Base-by-base conservation (phyloP, 164 flowering plant genomes). In the Tetracentron sinense region DNA sequence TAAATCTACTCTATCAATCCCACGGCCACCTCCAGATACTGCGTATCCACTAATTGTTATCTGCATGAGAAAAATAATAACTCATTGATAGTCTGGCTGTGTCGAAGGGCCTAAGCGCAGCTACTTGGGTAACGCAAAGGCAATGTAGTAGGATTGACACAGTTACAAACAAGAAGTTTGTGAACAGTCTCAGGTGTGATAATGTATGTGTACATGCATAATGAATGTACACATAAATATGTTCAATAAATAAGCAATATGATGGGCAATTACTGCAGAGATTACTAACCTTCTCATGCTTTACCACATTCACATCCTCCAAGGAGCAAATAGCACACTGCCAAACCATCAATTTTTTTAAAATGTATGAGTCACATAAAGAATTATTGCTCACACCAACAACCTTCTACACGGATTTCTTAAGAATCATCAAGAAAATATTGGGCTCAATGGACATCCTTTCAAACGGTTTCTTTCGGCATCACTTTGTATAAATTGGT, bases 21-120 rank as follows among this genome's bases (percentile, higher is more conserved):
- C 98, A 56, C 97, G 94, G 17, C 98, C 97, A 64, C 96, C 97
- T 69, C 98, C 97, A 52, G 98, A 79, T 42, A 65, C 89, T n/a
- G 97, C 98, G 74, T 93, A 93, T 38, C 98, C 98, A 73, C 81
- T 75, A 11, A 93, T 68, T 7, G 68, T 85, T 65, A 87, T 62
- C 97, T 93, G 85, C 59, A 72, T 6, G 59, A 64, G 29, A 62
- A 33, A 69, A 38, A 38, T 1, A 8, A 38, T 4, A 8, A 38
- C 8, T 3, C 2, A 38, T 8, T 10, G 14, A 38, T 8, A 38
- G n/a, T n/a, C n/a, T n/a, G n/a, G n/a, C n/a, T n/a, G n/a, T n/a
- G n/a, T n/a, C n/a, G n/a, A n/a, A n/a, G n/a, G n/a, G n/a, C n/a
- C n/a, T n/a, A n/a, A n/a, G n/a, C n/a, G n/a, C n/a, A n/a, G n/a